phyloP scores from a whole-genome alignment of 345 rosid genomes.

The Salix udensis region DNA sequence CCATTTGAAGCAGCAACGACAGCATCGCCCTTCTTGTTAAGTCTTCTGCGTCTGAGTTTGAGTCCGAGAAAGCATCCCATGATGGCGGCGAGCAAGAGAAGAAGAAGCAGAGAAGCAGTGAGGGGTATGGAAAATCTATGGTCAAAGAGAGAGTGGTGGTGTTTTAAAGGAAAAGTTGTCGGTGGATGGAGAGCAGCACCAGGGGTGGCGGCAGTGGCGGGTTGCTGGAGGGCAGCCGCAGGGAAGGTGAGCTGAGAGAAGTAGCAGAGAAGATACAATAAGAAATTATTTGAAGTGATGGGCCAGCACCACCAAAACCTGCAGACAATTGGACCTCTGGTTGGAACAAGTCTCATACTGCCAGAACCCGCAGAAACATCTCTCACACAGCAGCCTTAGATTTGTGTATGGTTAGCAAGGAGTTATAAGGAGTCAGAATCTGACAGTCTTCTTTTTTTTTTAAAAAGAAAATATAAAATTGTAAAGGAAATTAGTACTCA shows the following conservation, averaged over 20 bases:
- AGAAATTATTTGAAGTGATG: slow-evolving; percentile 9
- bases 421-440: background rate
- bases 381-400: background rate
- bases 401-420: background rate
- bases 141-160: background rate
- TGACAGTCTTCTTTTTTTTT: background rate
- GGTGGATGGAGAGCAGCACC: slow-evolving; percentile 11
- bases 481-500: background rate
- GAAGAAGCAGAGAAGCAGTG: slow-evolving; percentile 1
- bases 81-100: slow-evolving; percentile 1
- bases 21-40: background rate
- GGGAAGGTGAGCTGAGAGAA: slow-evolving; percentile 24
- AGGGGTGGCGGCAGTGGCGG: slow-evolving; percentile 1
- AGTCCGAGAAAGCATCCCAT: slow-evolving; percentile 48
- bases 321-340: slow-evolving; percentile 24
- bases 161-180: slow-evolving; percentile 24
- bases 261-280: background rate
- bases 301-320: slow-evolving; percentile 8
- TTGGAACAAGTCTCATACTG: background rate
- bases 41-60: slow-evolving; percentile 9
- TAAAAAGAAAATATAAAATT: background rate
- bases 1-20: background rate
- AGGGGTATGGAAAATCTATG: background rate
- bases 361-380: background rate
- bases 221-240: slow-evolving; percentile 20